Conservation (phyloP, 352 stramenopile genomes). For the Globisporangium abappressorium region DNA sequence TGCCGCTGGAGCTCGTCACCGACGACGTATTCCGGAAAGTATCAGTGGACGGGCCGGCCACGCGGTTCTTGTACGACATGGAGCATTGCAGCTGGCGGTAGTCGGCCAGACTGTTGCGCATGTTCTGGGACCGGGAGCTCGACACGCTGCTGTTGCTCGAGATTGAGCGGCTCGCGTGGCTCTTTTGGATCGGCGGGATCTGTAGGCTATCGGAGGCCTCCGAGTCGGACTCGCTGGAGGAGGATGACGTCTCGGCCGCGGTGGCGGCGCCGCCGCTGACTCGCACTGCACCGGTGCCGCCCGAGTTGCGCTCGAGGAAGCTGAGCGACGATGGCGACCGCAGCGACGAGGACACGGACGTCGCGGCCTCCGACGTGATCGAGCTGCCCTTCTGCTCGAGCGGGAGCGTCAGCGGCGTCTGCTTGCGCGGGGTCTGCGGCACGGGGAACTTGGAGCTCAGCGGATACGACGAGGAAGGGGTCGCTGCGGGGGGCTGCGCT, state of each 20-base stretch:
- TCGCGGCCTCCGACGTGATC: constrained; percentile 24
- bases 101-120: constrained; percentile 42
- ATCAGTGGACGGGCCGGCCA: constrained; percentile 17
- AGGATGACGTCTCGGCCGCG: constrained; percentile 13
- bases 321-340: constrained; percentile 49
- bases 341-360: constrained; percentile 50
- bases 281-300: constrained; percentile 25
- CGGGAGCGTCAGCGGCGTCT: constrained; percentile 9
- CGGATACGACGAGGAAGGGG: background rate
- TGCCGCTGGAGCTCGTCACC: constrained; percentile 8
- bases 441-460: background rate
- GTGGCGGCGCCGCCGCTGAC: constrained; percentile 17
- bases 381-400: constrained; percentile 18
- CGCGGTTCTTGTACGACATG: constrained; percentile 87
- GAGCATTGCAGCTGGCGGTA: constrained; percentile 79
- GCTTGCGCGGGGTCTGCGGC: constrained; percentile 1
- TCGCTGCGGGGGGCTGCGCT: background rate
- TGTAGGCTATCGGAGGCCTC: constrained; percentile 2
- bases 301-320: constrained; percentile 39
- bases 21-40: constrained; percentile 23
- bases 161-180: constrained; percentile 8
- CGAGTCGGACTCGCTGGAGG: constrained; percentile 18
- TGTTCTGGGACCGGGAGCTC: constrained; percentile 18
- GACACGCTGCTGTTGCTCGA: constrained; percentile 18
- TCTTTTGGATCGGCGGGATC: background rate